A percentile compares a stretch with the other conserved stretches of the same genome.
phyloP scores from a whole-genome alignment of 2,329 filamentous ascomycete species.

The Colletotrichum filicis region DNA sequence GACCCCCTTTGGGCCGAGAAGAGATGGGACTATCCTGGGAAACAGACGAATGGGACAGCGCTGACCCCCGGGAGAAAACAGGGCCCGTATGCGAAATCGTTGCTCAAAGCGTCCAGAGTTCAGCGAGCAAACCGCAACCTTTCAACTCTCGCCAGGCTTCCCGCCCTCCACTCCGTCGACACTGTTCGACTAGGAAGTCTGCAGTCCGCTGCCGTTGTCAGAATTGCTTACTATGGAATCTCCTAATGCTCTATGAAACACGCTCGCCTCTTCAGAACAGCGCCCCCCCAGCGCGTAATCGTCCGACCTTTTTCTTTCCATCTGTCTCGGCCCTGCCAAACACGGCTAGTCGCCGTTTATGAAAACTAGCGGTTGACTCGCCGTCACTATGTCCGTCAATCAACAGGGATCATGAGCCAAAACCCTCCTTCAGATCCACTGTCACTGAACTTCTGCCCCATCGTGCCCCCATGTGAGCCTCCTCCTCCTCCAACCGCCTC shows the following conservation, averaged over 20 bases:
- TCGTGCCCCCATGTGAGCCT: not conserved
- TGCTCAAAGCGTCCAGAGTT: slow-evolving; percentile 4
- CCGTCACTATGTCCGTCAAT: slow-evolving; percentile 2
- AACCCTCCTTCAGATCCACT: slow-evolving; percentile 4
- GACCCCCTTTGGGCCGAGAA: slow-evolving; percentile 24
- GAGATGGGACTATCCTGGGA: slow-evolving; percentile 11
- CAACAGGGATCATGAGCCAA: slow-evolving; percentile 4
- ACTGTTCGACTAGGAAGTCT: not conserved
- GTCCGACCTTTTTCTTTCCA: slow-evolving; percentile 24
- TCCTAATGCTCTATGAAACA: slow-evolving; percentile 30
- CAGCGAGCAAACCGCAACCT: not conserved
- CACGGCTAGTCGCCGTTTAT: slow-evolving; percentile 32
- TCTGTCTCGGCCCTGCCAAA: slow-evolving; percentile 29
- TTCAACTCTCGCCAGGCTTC: not conserved
- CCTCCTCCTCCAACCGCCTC: not conserved
- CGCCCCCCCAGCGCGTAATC: slow-evolving; percentile 26
- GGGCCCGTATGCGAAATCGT: not conserved
- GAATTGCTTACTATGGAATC: slow-evolving; percentile 25
- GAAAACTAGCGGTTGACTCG: slow-evolving; percentile 16
- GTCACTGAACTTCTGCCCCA: not conserved
- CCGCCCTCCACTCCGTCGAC: not conserved
- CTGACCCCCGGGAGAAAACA: not conserved
- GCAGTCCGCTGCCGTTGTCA: slow-evolving; percentile 6
- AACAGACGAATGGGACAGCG: slow-evolving; percentile 21
- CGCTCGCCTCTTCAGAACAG: slow-evolving; percentile 19